Conservation (phyloP, 1,284 basidiomycete genomes). For the Cerioporus squamosus region DNA sequence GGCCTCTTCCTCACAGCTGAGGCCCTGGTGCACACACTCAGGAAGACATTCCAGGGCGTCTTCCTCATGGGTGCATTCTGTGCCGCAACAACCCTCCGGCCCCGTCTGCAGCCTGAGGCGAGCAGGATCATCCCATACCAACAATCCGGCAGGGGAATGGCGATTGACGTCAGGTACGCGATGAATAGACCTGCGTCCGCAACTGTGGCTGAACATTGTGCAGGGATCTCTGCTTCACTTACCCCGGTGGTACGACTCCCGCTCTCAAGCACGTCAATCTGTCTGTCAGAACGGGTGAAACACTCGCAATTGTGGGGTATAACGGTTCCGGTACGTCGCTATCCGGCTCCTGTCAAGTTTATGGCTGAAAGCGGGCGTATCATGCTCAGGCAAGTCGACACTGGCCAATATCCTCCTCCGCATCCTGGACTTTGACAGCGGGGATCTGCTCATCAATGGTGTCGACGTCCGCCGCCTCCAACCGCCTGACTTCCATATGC, state of each 20-base stretch:
- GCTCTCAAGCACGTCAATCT: conserved; percentile 73
- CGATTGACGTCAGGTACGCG: conserved; percentile 67
- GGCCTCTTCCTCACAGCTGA: conserved; percentile 66
- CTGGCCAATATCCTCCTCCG: conserved; percentile 79
- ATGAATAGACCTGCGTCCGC: background rate
- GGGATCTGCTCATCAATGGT: conserved; percentile 70
- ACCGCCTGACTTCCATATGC: conserved; percentile 71
- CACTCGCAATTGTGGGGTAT: conserved; percentile 81
- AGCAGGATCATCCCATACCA: conserved; percentile 53
- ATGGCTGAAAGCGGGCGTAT: too few species aligned
- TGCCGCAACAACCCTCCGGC: conserved; percentile 70
- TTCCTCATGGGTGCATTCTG: conserved; percentile 85
- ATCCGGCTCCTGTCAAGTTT: conserved; percentile 4
- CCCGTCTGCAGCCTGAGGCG: conserved; percentile 62
- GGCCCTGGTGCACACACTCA: conserved; percentile 60
- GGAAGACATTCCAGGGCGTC: conserved; percentile 77
- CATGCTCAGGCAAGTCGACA: conserved; percentile 72
- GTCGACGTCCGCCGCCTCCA: conserved; percentile 64
- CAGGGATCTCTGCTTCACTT: conserved; percentile 75
- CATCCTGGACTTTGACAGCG: conserved; percentile 72
- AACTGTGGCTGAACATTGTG: conserved; percentile 4
- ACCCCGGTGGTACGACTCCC: conserved; percentile 70
- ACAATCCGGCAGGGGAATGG: conserved; percentile 55
- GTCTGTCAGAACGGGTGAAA: conserved; percentile 71
- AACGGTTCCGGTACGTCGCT: conserved; percentile 72